Percentiles rank a stretch among this genome's conserved stretches.
phyloP scores from a whole-genome alignment of 192 early-diverging fungal genomes.

The Mortierella antarctica region DNA sequence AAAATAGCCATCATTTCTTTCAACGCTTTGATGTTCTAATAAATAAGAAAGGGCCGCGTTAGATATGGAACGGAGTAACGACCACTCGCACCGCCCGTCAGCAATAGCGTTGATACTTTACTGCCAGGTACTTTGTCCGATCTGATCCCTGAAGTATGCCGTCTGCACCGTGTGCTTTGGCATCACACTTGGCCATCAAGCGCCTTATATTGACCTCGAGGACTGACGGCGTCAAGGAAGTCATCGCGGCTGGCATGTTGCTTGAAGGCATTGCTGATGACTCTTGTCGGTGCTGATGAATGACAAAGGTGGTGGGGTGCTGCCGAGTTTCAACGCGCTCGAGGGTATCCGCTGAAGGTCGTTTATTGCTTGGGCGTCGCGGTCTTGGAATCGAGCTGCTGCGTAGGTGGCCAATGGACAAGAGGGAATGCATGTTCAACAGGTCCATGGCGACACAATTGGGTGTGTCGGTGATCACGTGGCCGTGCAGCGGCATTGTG shows the following conservation, averaged over 20 bases:
- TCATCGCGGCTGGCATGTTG: constrained; percentile 22
- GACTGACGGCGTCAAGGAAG: constrained; percentile 17
- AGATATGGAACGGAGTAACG: neutral
- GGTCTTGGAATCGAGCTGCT: no score
- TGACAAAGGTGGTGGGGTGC: no score
- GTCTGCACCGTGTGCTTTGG: constrained; percentile 24
- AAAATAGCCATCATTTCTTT: constrained; percentile 18
- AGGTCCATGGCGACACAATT: no score
- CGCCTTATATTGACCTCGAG: constrained; percentile 38
- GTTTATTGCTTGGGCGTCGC: no score
- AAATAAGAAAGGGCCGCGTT: neutral
- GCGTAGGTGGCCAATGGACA: no score
- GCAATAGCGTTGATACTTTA: neutral
- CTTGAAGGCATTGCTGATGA: neutral
- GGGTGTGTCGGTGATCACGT: no score
- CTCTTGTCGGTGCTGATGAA: no score
- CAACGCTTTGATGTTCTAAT: constrained; percentile 35
- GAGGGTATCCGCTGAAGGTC: no score
- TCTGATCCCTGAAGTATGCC: constrained; percentile 43
- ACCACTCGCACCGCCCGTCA: neutral
- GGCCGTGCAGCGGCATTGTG: neutral
- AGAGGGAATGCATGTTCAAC: no score
- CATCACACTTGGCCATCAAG: constrained; percentile 40
- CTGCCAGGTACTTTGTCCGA: constrained; percentile 17
- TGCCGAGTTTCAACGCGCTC: no score